Evolutionary conservation across 2,329 filamentous ascomycete species (phyloP), one percentile per base, ranked within the genome.

Genomic region (Aureobasidium sp.): DNA sequence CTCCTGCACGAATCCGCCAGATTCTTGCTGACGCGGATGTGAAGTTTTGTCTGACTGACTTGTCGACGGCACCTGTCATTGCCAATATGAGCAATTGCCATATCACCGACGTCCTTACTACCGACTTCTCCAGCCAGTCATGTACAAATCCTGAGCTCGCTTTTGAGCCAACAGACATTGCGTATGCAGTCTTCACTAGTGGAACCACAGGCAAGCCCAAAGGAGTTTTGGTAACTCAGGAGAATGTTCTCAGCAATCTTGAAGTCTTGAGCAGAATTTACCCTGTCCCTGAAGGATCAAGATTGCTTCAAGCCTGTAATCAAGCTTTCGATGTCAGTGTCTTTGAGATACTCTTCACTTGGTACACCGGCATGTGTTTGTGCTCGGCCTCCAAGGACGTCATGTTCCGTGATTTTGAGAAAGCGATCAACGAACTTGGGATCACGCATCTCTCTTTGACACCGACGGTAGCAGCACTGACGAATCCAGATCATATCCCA

Each of bases 311-410:
- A 72, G 85, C 89, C 2, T 95, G 89, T 69, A 93, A 90, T 0
- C 89, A 91, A 69, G 88, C 87, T 0, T 96, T 95, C 69, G 90
- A 95, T 69, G 82, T 95, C 2, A 95, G 90, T 0, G 88, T 95
- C 0, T 95, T 95, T 70, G 91, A 96, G 68, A 92, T 95, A 14
- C 93, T 96, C 71, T 95, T 90, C 67, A 79, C 90, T 0, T 95
- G 91, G 88, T 82, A 83, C 50, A 80, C 81, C 37, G 90, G 90
- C 4, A 90, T 93, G 78, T 88, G 87, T 63, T 78, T 96, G 13
- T 96, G 89, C 69, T 84, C 88, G 2, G 87, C 85, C 0, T 82
- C 79, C 0, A 91, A 92, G 66, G 88, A 94, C 67, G 81, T 84
- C 1, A 74, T 95, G 0, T 90, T 93, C 67, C 79, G 79, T 42